Conservation (phyloP, 805 yeast species). For the Millerozyma miso region DNA sequence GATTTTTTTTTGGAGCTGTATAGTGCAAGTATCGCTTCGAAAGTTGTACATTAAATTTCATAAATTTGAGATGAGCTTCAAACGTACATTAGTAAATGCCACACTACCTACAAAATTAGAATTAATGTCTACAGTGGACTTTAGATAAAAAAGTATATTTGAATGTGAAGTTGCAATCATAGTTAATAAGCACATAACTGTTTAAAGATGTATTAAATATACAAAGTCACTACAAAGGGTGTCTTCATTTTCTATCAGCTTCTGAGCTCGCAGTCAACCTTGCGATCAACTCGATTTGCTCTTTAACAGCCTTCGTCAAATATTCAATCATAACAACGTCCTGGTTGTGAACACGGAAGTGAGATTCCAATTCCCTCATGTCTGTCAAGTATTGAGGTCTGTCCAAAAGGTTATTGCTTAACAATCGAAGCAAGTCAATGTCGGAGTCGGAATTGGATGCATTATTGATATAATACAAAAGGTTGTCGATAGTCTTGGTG, state of each 20-base stretch:
- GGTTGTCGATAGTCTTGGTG: constrained; percentile 44
- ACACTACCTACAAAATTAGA: background rate
- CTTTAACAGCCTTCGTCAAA: constrained; percentile 76
- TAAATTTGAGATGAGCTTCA: background rate
- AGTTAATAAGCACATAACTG: background rate
- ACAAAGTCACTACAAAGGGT: background rate
- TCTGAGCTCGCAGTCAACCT: constrained; percentile 54
- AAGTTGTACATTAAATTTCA: background rate
- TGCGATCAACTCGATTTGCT: constrained; percentile 76
- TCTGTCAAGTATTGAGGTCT: constrained; percentile 48
- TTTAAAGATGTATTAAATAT: no score
- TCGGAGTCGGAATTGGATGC: constrained; percentile 42
- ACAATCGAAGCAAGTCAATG: constrained; percentile 60
- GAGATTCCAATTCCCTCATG: constrained; percentile 49
- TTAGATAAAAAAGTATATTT: background rate
- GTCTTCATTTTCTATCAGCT: constrained; percentile 14
- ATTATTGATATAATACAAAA: constrained; percentile 45
- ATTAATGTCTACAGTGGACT: background rate
- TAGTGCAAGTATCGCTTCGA: background rate
- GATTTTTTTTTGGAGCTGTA: no score
- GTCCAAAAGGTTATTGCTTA: constrained; percentile 53
- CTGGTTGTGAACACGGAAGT: constrained; percentile 69
- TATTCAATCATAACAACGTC: constrained; percentile 80
- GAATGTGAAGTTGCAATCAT: background rate
- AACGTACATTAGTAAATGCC: background rate